Evolutionary conservation across 495 filamentous ascomycete genomes (phyloP).

Genomic region (Poronia punctata): DNA sequence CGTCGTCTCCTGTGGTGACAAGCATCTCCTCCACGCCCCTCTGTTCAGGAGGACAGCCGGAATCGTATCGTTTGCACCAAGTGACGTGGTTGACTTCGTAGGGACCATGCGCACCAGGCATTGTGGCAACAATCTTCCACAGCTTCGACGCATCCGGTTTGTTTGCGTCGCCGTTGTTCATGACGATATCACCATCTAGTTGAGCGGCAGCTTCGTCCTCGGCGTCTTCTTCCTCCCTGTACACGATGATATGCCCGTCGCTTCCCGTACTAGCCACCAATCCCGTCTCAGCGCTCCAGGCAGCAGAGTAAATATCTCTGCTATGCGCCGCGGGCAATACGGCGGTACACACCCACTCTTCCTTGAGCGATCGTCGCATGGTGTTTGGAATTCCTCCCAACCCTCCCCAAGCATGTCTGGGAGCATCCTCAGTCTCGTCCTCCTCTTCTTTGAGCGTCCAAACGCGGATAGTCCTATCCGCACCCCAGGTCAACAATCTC

Average conservation of each 20-base stretch:
- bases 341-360: constrained; percentile 72
- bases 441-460: constrained; percentile 63
- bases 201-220: constrained; percentile 26
- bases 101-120: constrained; percentile 72
- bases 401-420: constrained; percentile 27
- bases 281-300: constrained; percentile 71
- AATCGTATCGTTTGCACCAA: constrained; percentile 63
- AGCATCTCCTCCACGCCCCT: constrained; percentile 62
- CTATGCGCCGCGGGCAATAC: constrained; percentile 67
- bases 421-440: constrained; percentile 33
- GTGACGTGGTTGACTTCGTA: constrained; percentile 88
- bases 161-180: constrained; percentile 29
- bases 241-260: constrained; percentile 78
- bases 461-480: constrained; percentile 68
- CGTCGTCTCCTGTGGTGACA: constrained; percentile 76
- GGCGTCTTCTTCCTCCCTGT: constrained; percentile 48
- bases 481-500: constrained; percentile 67
- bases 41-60: constrained; percentile 33
- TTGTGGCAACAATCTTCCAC: constrained; percentile 61
- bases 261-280: constrained; percentile 76
- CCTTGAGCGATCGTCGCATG: constrained; percentile 64
- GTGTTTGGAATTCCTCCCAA: constrained; percentile 65
- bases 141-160: constrained; percentile 31
- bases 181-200: constrained; percentile 31
- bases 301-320: constrained; percentile 70